Base-by-base conservation (phyloP, 2,329 filamentous ascomycete genomes). In the Orbilia oligospora region DNA sequence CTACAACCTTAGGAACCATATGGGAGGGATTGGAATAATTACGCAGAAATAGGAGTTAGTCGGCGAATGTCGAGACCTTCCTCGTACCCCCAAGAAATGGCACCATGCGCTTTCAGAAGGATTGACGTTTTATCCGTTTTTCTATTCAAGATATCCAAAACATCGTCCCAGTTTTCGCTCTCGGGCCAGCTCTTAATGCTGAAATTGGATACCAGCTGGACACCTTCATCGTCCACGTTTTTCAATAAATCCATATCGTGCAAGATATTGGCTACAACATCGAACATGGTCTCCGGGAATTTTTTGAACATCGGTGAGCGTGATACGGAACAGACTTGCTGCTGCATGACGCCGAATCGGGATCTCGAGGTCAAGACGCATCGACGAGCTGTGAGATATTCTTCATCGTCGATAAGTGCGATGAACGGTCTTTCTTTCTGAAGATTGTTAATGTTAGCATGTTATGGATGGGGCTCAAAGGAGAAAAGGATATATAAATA, bases 301-400 rank as follows among this genome's bases (percentile, higher is more conserved):
- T 18, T 5, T 6, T 71, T 55, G 30, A 63, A 71, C 5, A 68
- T 61, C 27, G 73, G 73, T 22, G 73, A 77, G 14, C 27, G 49
- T 18, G 38, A 33, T 4, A 64, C 44, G 5, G 58, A 22, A 30
- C 73, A 77, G 2, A n/a, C 27, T 27, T 53, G 58, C 12, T 77
- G 67, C 36, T 77, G 73, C 12, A 77, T 46, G 5, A 64, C 73
- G 10, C 73, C 73, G 16, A 77, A 77, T 8, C 73, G 73, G 1
- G 73, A 53, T 3, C 53, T 5, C 4, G 49, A 12, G 1, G 73
- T 71, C 0, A 77, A 20, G 4, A 71, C 6, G 27, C 46, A 71
- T 27, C 70, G 41, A 9, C 73, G 58, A 5, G 46, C 55, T 5
- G 58, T 67, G 18, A 77, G 44, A n/a, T 41, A 77, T 24, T 44